These are phyloP conservation scores for Mycena amicta DNA, from an alignment of 768 basidiomycete species.

Conservation along the genomic window DNA sequence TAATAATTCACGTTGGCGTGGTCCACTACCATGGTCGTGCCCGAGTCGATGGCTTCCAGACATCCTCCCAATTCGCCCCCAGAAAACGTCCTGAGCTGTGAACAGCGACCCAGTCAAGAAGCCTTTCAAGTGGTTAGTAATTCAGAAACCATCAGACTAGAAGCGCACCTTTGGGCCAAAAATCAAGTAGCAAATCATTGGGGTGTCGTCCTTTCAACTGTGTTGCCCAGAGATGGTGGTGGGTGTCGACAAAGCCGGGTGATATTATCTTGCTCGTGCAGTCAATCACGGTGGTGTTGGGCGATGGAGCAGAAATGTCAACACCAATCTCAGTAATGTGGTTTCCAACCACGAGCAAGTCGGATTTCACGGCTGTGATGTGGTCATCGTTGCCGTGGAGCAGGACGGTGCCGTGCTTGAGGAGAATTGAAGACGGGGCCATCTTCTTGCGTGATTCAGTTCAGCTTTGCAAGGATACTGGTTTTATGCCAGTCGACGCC, in stretches of 20 bases:
- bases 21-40: constrained; percentile 16
- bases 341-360: constrained; percentile 14
- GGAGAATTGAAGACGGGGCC: constrained; percentile 5
- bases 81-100: constrained; percentile 16
- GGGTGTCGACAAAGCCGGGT: constrained; percentile 20
- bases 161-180: constrained; percentile 9
- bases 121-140: background rate
- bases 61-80: constrained; percentile 18
- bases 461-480: too few species aligned
- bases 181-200: constrained; percentile 14
- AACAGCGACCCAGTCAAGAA: background rate
- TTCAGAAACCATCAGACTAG: background rate
- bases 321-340: constrained; percentile 8
- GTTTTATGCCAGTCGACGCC: too few species aligned
- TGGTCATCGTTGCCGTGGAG: constrained; percentile 15
- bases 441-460: too few species aligned
- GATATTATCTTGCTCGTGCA: constrained; percentile 16
- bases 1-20: constrained; percentile 18
- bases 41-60: constrained; percentile 17
- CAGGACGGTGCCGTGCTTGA: constrained; percentile 13
- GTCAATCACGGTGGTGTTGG: constrained; percentile 2
- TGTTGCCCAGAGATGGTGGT: constrained; percentile 21
- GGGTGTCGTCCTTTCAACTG: constrained; percentile 20
- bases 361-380: constrained; percentile 8
- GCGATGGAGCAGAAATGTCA: background rate